Evolutionary conservation across 1,284 basidiomycete genomes (phyloP).

Genomic region (Cutaneotrichosporon cavernicola): DNA sequence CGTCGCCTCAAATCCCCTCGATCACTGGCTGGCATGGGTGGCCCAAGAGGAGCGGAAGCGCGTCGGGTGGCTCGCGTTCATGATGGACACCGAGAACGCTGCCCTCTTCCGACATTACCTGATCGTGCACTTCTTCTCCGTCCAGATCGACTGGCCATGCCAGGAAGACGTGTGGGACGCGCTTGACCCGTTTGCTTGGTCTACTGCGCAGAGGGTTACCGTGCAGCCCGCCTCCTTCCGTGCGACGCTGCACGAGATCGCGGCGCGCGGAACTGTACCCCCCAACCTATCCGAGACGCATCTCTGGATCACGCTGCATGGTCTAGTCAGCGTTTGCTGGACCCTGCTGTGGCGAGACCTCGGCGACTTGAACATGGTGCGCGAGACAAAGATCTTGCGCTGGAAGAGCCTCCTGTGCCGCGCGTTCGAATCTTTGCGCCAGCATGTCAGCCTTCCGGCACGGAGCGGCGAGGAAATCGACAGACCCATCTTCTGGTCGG

Average conservation of each 20-base stretch:
- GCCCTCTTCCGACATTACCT: conserved; percentile 26
- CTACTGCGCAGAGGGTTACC: background rate
- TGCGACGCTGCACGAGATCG: conserved; percentile 26
- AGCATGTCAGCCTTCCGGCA: conserved; percentile 3
- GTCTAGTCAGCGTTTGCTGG: conserved; percentile 30
- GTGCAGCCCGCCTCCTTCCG: conserved; percentile 13
- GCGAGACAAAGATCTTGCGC: conserved; percentile 20
- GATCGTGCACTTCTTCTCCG: conserved; percentile 12
- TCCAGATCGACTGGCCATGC: conserved; percentile 15
- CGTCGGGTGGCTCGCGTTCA: conserved; percentile 33
- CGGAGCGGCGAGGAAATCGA: background rate
- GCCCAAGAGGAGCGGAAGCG: conserved; percentile 30
- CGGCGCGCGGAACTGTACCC: conserved; percentile 24
- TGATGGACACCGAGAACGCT: conserved; percentile 36
- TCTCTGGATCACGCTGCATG: conserved; percentile 31
- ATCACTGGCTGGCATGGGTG: conserved; percentile 34
- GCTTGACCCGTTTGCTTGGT: conserved; percentile 14
- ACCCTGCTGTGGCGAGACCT: conserved; percentile 34
- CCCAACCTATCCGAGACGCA: conserved; percentile 17
- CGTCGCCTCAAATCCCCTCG: conserved; percentile 2
- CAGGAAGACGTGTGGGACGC: conserved; percentile 24
- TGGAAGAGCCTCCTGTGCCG: conserved; percentile 29
- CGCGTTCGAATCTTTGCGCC: conserved; percentile 24
- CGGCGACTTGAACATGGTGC: conserved; percentile 32
- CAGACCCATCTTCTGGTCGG: conserved; percentile 23